Conservation (phyloP, 73 alveolate genomes). For the Breviolum minutum region DNA sequence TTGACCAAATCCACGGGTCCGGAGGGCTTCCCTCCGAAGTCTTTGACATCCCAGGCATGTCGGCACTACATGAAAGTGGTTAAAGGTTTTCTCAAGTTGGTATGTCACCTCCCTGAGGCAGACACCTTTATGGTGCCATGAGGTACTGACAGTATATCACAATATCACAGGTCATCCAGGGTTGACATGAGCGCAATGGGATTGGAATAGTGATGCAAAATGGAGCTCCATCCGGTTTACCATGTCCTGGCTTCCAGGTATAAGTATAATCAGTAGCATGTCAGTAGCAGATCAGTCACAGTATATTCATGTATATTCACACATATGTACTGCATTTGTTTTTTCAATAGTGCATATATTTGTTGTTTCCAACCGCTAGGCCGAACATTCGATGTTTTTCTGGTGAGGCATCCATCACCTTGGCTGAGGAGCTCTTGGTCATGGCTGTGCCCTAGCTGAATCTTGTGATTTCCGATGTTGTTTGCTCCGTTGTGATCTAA, state of each 20-base stretch:
- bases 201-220: neutral
- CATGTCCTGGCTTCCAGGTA: neutral
- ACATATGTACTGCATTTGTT: too few species aligned
- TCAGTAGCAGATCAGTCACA: too few species aligned
- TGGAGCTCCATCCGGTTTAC: neutral
- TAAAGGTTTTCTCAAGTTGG: neutral
- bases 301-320: too few species aligned
- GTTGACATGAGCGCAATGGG: neutral
- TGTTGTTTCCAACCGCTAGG: too few species aligned
- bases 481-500: neutral
- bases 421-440: conserved; percentile 38
- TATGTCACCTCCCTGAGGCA: too few species aligned
- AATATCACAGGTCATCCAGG: too few species aligned
- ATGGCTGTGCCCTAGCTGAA: conserved; percentile 20
- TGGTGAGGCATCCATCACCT: conserved; percentile 13
- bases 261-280: too few species aligned
- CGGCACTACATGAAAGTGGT: neutral
- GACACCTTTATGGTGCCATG: too few species aligned
- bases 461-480: neutral
- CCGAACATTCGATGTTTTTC: neutral
- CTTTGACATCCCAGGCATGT: conserved; percentile 7
- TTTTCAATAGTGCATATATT: too few species aligned
- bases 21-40: conserved; percentile 82
- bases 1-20: conserved; percentile 71
- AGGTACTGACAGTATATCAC: neutral